Evolutionary conservation across 805 yeast species (phyloP).

Genomic region (Starmerella bombicola): DNA sequence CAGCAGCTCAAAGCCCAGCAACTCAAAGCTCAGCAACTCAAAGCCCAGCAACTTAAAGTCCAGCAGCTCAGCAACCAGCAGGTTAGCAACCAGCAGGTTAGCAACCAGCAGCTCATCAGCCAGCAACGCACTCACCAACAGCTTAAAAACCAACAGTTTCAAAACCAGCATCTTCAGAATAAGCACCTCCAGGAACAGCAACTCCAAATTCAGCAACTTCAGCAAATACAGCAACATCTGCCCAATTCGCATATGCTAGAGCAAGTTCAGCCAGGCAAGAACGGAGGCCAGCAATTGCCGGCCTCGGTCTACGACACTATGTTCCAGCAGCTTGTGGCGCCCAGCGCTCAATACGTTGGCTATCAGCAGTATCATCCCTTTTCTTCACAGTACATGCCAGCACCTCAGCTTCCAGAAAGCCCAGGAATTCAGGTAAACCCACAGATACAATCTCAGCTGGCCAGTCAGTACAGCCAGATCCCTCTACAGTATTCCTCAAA

Average conservation of each 20-base stretch:
- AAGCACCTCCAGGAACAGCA: slow-evolving; percentile 4
- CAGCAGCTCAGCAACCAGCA: slow-evolving; percentile 2
- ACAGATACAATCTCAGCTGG: not conserved
- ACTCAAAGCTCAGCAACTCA: too few relatives aligned
- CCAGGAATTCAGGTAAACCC: not conserved
- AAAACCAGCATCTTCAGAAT: slow-evolving; percentile 8
- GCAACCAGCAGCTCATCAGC: slow-evolving; percentile 2
- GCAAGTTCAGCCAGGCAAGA: too few relatives aligned
- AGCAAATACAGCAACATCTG: too few relatives aligned
- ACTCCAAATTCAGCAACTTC: slow-evolving; percentile 7
- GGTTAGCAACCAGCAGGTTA: slow-evolving; percentile 3
- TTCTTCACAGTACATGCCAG: too few relatives aligned
- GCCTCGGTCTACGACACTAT: too few relatives aligned
- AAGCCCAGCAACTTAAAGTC: slow-evolving; percentile 1
- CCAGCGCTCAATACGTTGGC: too few relatives aligned
- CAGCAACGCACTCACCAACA: slow-evolving; percentile 5
- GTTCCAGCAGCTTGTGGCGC: too few relatives aligned
- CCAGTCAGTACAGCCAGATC: not conserved
- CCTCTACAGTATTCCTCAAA: not conserved
- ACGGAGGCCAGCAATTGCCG: too few relatives aligned
- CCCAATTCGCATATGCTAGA: too few relatives aligned
- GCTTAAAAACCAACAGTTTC: slow-evolving; percentile 8
- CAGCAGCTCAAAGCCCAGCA: too few relatives aligned
- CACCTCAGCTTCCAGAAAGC: not conserved
- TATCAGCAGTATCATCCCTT: too few relatives aligned